Evolutionary conservation across 345 rosid genomes (phyloP).

Genomic region (Eucalyptus pauciflora): DNA sequence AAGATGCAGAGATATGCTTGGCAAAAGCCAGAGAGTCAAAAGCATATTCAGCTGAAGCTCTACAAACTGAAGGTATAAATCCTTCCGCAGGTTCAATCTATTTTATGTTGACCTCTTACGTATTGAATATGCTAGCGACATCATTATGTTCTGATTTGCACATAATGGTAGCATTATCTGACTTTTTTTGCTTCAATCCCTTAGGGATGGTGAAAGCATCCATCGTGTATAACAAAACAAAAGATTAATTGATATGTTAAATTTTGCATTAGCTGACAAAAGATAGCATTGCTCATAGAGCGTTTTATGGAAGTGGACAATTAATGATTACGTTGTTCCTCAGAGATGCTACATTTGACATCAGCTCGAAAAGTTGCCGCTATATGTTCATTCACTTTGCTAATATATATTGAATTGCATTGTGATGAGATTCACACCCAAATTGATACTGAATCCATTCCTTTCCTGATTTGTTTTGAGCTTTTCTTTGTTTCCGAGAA

Average conservation of each 20-base stretch:
- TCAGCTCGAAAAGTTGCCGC: not conserved
- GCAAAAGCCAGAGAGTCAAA: constrained; percentile 69
- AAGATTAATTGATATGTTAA: not conserved
- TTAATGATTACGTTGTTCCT: not conserved
- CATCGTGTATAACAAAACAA: not conserved
- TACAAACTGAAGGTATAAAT: constrained; percentile 71
- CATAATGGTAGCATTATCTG: not conserved
- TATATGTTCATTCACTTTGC: not conserved
- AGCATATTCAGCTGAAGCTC: constrained; percentile 55
- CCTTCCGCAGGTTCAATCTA: not conserved
- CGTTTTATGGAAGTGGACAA: not conserved
- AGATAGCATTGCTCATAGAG: not conserved
- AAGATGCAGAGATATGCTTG: constrained; percentile 81
- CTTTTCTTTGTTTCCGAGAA: not conserved
- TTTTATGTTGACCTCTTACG: not conserved
- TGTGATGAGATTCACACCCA: not conserved
- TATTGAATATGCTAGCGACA: not conserved
- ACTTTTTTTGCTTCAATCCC: not conserved
- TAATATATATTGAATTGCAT: not conserved
- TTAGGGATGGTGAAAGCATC: not conserved
- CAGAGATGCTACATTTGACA: not conserved
- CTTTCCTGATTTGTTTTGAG: not conserved
- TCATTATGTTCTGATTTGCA: not conserved
- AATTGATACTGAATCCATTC: not conserved
- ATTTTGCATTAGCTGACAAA: not conserved